Evolutionary conservation across 192 early-diverging fungal species (phyloP).

Genomic region (Podila minutissima): DNA sequence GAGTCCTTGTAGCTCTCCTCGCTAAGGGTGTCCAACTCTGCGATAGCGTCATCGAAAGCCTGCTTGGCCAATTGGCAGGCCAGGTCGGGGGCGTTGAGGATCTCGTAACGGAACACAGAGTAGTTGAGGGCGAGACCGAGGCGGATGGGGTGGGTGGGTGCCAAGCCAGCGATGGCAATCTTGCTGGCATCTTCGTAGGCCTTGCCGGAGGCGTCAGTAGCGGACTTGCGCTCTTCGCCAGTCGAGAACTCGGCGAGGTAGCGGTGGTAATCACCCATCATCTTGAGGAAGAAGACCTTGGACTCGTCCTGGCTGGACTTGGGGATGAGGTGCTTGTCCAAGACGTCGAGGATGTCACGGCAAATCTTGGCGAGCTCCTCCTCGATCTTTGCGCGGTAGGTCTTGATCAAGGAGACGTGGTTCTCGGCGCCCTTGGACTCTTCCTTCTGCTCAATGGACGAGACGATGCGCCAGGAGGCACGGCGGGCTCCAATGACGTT

Average conservation of each 20-base stretch:
- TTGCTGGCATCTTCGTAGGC: slow-evolving; percentile 97
- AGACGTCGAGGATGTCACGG: slow-evolving; percentile 92
- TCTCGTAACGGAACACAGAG: slow-evolving; percentile 99
- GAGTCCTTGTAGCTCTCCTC: slow-evolving; percentile 96
- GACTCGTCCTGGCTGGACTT: slow-evolving; percentile 95
- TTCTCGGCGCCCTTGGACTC: slow-evolving; percentile 89
- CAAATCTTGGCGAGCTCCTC: slow-evolving; percentile 94
- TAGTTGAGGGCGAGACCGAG: slow-evolving; percentile 98
- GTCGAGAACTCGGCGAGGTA: slow-evolving; percentile 98
- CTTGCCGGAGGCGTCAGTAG: slow-evolving; percentile 86
- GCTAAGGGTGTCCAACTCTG: slow-evolving; percentile 97
- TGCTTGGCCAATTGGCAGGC: slow-evolving; percentile 97
- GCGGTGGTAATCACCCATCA: slow-evolving; percentile 99
- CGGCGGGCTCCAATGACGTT: slow-evolving; percentile 99
- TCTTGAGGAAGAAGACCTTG: slow-evolving; percentile 99
- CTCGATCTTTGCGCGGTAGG: slow-evolving; percentile 96
- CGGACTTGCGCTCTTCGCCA: slow-evolving; percentile 84
- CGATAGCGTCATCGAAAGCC: slow-evolving; percentile 99
- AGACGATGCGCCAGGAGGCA: slow-evolving; percentile 99
- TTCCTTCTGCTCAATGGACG: slow-evolving; percentile 99
- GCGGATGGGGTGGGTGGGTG: slow-evolving; percentile 98
- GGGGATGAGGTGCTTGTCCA: slow-evolving; percentile 92
- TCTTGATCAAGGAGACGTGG: slow-evolving; percentile 94
- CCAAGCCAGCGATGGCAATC: slow-evolving; percentile 92
- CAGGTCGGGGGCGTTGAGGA: slow-evolving; percentile 96